These are phyloP conservation scores for Diaporthe citrichinensis DNA, from an alignment of 2,329 filamentous ascomycete species.

Conservation along the genomic window DNA sequence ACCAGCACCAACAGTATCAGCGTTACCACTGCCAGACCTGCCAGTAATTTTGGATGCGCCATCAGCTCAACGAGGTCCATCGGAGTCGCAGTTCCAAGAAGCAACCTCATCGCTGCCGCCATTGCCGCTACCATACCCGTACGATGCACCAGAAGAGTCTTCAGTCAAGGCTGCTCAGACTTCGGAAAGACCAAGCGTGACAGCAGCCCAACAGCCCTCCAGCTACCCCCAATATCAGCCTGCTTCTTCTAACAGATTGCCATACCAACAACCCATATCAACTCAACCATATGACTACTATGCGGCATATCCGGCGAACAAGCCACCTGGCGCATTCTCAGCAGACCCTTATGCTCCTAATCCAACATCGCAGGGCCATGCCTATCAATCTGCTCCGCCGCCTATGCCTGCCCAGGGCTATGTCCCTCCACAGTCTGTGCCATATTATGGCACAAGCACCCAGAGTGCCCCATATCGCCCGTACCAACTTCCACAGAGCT, in stretches of 20 bases:
- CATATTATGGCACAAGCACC: neutral
- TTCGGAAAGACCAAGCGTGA: neutral
- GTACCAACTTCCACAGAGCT: neutral
- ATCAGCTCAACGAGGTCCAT: neutral
- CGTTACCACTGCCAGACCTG: neutral
- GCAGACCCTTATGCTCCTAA: conserved; percentile 2
- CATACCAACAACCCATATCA: neutral
- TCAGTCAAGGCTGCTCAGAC: neutral
- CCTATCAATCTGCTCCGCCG: conserved; percentile 2
- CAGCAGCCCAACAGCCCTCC: conserved; percentile 2
- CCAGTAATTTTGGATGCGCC: neutral
- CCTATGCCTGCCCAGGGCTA: neutral
- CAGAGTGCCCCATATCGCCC: neutral
- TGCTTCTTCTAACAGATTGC: neutral
- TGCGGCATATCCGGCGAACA: neutral
- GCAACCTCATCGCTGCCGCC: neutral
- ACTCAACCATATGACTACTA: neutral
- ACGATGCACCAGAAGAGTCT: neutral
- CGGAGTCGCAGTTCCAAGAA: neutral
- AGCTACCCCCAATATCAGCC: neutral
- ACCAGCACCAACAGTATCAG: neutral
- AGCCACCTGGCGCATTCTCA: neutral
- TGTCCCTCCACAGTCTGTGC: neutral
- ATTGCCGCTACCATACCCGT: neutral
- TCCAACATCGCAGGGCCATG: neutral